These are phyloP conservation scores for Spinellus fusiger DNA, from an alignment of 192 early-diverging fungal genomes.

Conservation along the genomic window DNA sequence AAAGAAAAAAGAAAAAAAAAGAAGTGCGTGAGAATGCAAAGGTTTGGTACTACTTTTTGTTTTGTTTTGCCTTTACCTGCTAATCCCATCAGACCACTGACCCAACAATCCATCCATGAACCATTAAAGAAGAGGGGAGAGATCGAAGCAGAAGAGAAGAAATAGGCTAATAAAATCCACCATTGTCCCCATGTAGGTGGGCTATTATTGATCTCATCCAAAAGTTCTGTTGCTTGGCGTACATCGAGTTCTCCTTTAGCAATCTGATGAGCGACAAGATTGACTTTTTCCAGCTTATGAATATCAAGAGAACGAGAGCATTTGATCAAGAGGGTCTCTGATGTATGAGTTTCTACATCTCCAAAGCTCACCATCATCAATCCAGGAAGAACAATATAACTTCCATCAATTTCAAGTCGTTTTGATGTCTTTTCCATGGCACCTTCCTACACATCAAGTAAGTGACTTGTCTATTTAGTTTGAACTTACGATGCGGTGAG, in stretches of 20 bases:
- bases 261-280: conserved; percentile 50
- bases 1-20: conserved; percentile 32
- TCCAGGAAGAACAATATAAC: conserved; percentile 62
- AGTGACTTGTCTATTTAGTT: not conserved
- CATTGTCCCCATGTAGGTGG: conserved; percentile 57
- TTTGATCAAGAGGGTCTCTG: conserved; percentile 66
- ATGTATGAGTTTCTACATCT: conserved; percentile 68
- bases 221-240: conserved; percentile 39
- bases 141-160: conserved; percentile 46
- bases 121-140: conserved; percentile 62
- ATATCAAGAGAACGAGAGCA: conserved; percentile 61
- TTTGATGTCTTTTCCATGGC: conserved; percentile 41
- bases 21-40: conserved; percentile 32
- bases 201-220: conserved; percentile 52
- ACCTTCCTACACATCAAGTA: conserved; percentile 30
- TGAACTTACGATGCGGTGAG: conserved; percentile 44
- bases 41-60: conserved; percentile 37
- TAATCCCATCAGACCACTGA: conserved; percentile 52
- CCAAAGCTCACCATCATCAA: conserved; percentile 71
- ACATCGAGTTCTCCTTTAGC: conserved; percentile 49
- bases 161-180: conserved; percentile 43
- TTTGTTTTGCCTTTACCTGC: conserved; percentile 44
- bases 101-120: conserved; percentile 56
- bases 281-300: conserved; percentile 56
- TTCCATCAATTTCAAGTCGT: conserved; percentile 57